Percentiles rank a stretch among this genome's conserved stretches.
These are phyloP conservation scores for Camelina sativa DNA, from an alignment of 345 rosid genomes.

Conservation along the genomic window DNA sequence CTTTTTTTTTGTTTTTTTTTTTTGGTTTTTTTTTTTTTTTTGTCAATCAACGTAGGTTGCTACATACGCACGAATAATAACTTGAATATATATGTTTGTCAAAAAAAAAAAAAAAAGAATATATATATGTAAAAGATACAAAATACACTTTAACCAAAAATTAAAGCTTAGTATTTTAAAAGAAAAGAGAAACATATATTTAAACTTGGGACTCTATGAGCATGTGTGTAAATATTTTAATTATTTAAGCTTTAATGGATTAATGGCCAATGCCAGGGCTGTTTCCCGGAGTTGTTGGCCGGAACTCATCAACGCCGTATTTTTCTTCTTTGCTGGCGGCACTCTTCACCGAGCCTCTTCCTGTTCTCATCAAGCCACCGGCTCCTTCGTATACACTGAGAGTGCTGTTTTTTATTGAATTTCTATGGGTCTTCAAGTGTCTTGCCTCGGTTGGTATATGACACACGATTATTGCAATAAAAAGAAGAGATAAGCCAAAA, in stretches of 20 bases:
- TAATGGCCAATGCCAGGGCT: constrained; percentile 44
- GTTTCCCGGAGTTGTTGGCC: constrained; percentile 49
- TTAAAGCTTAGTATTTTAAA: not conserved
- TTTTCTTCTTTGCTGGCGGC: constrained; percentile 30
- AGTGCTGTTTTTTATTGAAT: constrained; percentile 25
- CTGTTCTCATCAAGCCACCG: too few species aligned
- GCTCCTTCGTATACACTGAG: too few species aligned
- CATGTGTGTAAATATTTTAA: not conserved
- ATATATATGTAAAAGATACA: constrained; percentile 14
- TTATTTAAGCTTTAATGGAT: constrained; percentile 23
- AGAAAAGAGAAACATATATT: not conserved
- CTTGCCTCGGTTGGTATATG: constrained; percentile 47
- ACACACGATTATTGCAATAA: constrained; percentile 40
- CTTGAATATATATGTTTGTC: not conserved
- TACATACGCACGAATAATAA: not conserved
- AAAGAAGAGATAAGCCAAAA: constrained; percentile 36
- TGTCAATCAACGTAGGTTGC: not conserved
- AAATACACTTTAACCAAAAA: constrained; percentile 1
- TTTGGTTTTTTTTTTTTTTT: too few species aligned
- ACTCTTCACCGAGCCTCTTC: constrained; percentile 1
- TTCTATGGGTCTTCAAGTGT: constrained; percentile 38
- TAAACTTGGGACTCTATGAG: not conserved
- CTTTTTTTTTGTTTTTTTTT: too few species aligned
- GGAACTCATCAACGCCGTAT: constrained; percentile 48
- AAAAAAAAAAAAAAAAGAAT: too few species aligned